These are phyloP conservation scores for Zopfia rhizophila DNA, from an alignment of 2,329 filamentous ascomycete genomes.

Conservation along the genomic window DNA sequence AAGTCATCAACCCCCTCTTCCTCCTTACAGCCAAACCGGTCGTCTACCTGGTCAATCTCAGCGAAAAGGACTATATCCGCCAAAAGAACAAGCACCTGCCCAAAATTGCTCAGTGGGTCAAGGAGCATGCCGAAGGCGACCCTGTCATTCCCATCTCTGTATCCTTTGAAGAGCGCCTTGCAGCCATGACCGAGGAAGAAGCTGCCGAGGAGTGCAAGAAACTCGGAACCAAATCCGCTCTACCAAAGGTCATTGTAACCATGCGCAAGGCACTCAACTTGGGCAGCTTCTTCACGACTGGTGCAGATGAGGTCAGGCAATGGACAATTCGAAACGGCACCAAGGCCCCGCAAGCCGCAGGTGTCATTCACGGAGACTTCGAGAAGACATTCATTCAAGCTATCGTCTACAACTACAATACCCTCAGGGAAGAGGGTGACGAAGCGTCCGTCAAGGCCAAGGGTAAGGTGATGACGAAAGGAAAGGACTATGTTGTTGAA, in stretches of 20 bases:
- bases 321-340: constrained; percentile 97
- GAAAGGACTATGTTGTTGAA: constrained; percentile 93
- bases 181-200: constrained; percentile 80
- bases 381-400: constrained; percentile 99
- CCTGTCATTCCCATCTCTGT: constrained; percentile 95
- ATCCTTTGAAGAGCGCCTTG: constrained; percentile 90
- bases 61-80: constrained; percentile 94
- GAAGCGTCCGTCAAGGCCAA: constrained; percentile 90
- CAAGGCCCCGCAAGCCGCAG: constrained; percentile 96
- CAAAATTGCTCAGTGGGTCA: constrained; percentile 95
- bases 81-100: constrained; percentile 99
- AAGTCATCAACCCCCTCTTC: constrained; percentile 96
- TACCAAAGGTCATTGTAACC: constrained; percentile 89
- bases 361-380: constrained; percentile 98
- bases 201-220: constrained; percentile 88
- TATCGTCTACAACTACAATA: constrained; percentile 88
- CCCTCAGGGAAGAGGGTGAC: constrained; percentile 86
- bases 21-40: constrained; percentile 96
- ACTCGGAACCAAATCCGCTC: constrained; percentile 83
- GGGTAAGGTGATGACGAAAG: constrained; percentile 98
- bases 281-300: constrained; percentile 96
- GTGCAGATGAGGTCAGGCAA: constrained; percentile 94
- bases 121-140: constrained; percentile 86
- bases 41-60: constrained; percentile 96
- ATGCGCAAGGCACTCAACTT: constrained; percentile 95